Conservation (phyloP, 2,329 filamentous ascomycete genomes). For the Pseudocercospora fijiensis region DNA sequence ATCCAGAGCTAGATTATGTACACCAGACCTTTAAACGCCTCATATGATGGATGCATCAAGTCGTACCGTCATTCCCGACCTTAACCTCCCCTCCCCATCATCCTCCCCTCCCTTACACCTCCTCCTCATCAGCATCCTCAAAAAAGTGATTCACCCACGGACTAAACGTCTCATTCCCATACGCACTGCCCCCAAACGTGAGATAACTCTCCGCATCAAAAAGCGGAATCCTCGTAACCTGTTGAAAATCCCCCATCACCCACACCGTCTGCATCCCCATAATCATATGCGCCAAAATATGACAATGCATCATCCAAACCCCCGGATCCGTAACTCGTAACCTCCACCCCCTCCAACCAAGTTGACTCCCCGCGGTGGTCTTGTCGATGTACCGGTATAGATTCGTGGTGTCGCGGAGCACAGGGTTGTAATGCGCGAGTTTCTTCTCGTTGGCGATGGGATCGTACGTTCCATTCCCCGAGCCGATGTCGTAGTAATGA, state of each 20-base stretch:
- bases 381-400: conserved; percentile 55
- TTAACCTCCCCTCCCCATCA: too few species aligned
- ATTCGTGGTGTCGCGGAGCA: conserved; percentile 52
- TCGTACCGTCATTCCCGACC: background rate
- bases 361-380: conserved; percentile 43
- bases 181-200: conserved; percentile 46
- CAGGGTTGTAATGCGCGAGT: conserved; percentile 43
- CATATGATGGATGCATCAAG: too few species aligned
- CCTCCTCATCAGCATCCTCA: conserved; percentile 17
- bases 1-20: background rate
- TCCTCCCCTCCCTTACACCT: too few species aligned
- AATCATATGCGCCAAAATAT: conserved; percentile 58
- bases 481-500: conserved; percentile 56
- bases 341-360: conserved; percentile 63
- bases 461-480: conserved; percentile 56
- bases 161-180: conserved; percentile 38
- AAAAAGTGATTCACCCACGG: conserved; percentile 29
- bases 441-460: conserved; percentile 49
- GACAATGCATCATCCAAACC: conserved; percentile 63
- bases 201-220: conserved; percentile 46
- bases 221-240: conserved; percentile 41
- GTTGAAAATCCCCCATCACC: conserved; percentile 46
- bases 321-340: conserved; percentile 54
- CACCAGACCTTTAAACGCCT: too few species aligned
- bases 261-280: conserved; percentile 56